Conservation (phyloP, 2,329 filamentous ascomycete species). For the Geosmithia putterillii region DNA sequence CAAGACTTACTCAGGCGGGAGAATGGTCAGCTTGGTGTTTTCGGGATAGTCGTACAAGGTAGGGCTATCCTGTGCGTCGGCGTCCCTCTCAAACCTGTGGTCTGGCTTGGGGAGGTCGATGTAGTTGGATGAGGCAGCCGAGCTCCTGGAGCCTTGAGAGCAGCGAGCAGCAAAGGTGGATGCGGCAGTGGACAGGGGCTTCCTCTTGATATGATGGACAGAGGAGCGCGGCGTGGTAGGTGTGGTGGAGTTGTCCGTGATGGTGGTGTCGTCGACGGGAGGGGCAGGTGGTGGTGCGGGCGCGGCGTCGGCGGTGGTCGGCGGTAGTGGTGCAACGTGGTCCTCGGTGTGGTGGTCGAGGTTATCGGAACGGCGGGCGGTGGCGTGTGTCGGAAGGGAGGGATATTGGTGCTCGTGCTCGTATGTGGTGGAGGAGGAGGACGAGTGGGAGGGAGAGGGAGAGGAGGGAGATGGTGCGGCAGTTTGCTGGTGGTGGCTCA, state of each 20-base stretch:
- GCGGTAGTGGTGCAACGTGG: neutral
- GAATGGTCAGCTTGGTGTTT: neutral
- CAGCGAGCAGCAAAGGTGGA: constrained; percentile 32
- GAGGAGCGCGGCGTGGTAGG: constrained; percentile 7
- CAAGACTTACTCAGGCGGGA: neutral
- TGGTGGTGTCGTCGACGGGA: neutral
- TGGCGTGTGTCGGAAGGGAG: too few species aligned
- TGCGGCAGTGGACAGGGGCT: constrained; percentile 45
- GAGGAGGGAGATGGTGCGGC: neutral
- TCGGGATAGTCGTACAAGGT: constrained; percentile 48
- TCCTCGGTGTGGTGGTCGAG: neutral
- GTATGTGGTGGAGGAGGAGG: neutral
- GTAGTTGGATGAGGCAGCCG: constrained; percentile 12
- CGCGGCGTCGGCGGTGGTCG: neutral
- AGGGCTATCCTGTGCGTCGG: constrained; percentile 42
- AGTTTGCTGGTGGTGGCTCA: neutral
- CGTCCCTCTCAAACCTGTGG: constrained; percentile 40
- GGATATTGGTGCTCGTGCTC: too few species aligned
- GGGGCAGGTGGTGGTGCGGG: neutral
- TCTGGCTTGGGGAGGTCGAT: constrained; percentile 35
- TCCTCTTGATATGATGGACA: constrained; percentile 37
- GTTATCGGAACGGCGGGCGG: neutral
- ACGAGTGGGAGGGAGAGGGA: neutral
- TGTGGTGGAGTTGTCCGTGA: constrained; percentile 4
- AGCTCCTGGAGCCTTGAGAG: constrained; percentile 9